A percentile compares a stretch with the other conserved stretches of the same genome.
phyloP scores from a whole-genome alignment of 108 stramenopile genomes.

The Skeletonema menzelii region DNA sequence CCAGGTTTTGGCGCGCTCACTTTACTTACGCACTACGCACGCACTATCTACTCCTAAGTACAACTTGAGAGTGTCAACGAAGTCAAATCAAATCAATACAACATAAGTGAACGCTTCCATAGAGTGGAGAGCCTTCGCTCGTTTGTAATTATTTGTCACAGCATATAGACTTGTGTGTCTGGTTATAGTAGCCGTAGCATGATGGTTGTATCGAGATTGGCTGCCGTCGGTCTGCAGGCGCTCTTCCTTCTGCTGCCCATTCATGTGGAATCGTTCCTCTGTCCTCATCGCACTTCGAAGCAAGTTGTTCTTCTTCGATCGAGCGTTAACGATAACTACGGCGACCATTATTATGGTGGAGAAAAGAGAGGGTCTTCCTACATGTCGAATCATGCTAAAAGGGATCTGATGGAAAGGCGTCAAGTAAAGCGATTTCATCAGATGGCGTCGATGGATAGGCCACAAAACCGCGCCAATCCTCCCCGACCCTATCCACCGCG shows the following conservation, averaged over 20 bases:
- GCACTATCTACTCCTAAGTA: no score
- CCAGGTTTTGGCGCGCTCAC: no score
- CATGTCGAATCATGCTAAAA: background rate
- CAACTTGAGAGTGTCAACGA: no score
- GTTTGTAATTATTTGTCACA: background rate
- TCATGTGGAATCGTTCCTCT: background rate
- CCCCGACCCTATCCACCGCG: background rate
- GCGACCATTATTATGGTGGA: background rate
- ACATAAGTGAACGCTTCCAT: no score
- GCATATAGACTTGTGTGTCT: background rate
- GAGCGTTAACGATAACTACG: background rate
- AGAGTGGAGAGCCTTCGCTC: no score
- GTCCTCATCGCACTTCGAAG: background rate
- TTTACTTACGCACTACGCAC: no score
- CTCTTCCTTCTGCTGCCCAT: background rate
- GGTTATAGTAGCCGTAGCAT: background rate
- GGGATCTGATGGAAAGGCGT: constrained; percentile 1
- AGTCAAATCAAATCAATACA: no score
- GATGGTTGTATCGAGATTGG: background rate
- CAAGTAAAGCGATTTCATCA: constrained; percentile 3
- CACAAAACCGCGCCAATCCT: background rate
- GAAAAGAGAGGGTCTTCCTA: background rate
- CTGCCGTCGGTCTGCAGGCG: background rate
- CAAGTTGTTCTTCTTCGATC: background rate
- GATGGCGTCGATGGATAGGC: constrained; percentile 4